Evolutionary conservation across 1,139 yeast species (phyloP).

Genomic region (Pichia sp.): DNA sequence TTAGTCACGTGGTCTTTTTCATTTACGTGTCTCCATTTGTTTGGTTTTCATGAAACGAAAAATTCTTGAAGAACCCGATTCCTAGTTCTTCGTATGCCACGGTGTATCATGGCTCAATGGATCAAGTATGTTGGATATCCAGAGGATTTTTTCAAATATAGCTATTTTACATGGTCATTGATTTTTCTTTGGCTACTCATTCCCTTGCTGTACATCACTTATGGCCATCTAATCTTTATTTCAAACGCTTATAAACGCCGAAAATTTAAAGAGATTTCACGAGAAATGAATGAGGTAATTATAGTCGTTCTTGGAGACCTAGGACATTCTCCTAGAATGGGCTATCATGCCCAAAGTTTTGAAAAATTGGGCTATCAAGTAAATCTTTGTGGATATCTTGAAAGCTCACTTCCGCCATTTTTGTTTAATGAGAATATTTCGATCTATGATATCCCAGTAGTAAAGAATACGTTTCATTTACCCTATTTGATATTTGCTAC

Average conservation of each 20-base stretch:
- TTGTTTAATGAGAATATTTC: constrained; percentile 35
- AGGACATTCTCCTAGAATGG: constrained; percentile 94
- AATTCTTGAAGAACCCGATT: background rate
- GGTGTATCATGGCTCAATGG: constrained; percentile 11
- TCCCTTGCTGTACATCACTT: constrained; percentile 21
- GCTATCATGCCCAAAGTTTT: constrained; percentile 80
- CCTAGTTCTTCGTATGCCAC: background rate
- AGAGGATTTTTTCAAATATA: constrained; percentile 14
- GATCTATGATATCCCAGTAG: constrained; percentile 39
- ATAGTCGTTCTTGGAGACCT: constrained; percentile 87
- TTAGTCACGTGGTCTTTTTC: too few relatives aligned
- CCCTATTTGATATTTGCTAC: constrained; percentile 56
- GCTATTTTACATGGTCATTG: constrained; percentile 25
- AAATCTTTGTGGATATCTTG: constrained; percentile 78
- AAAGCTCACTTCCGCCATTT: constrained; percentile 44
- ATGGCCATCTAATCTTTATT: constrained; percentile 21
- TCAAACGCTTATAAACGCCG: constrained; percentile 26
- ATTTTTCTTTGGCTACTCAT: constrained; percentile 27
- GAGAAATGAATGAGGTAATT: constrained; percentile 37
- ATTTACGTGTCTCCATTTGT: background rate
- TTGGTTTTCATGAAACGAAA: background rate
- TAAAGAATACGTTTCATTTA: constrained; percentile 33
- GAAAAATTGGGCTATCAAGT: constrained; percentile 65
- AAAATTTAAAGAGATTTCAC: constrained; percentile 13
- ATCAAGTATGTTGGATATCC: constrained; percentile 21